Conservation (phyloP, 495 filamentous ascomycete species). For the Penicillium soppii region DNA sequence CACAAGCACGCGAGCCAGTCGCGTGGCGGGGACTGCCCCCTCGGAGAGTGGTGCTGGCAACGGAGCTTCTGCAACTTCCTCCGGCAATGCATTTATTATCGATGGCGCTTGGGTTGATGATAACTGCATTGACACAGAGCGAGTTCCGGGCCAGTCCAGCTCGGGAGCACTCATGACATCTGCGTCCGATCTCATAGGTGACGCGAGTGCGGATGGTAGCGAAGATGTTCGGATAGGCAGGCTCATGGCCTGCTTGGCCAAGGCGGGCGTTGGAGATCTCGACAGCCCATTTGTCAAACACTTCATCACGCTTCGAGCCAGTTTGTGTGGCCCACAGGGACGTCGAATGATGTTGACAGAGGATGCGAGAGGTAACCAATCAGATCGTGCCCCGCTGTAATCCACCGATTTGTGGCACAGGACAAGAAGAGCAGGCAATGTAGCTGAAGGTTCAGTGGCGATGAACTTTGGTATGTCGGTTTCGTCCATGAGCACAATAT, state of each 20-base stretch:
- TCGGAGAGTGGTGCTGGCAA: slow-evolving; percentile 9
- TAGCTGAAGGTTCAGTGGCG: slow-evolving; percentile 8
- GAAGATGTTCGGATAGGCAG: slow-evolving; percentile 11
- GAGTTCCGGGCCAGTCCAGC: neutral
- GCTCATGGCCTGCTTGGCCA: slow-evolving; percentile 12
- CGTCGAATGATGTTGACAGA: slow-evolving; percentile 48
- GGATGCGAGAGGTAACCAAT: slow-evolving; percentile 33
- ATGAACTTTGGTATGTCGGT: slow-evolving; percentile 22
- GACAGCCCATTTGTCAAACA: slow-evolving; percentile 26
- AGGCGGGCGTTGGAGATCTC: slow-evolving; percentile 12
- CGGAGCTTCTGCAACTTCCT: slow-evolving; percentile 9
- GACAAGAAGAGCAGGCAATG: slow-evolving; percentile 35
- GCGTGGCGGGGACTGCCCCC: neutral
- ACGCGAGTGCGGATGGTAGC: neutral
- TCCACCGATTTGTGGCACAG: slow-evolving; percentile 37
- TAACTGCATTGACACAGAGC: neutral
- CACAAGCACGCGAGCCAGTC: slow-evolving; percentile 50
- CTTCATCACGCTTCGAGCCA: slow-evolving; percentile 53
- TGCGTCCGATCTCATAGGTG: neutral
- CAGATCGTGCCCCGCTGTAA: slow-evolving; percentile 23
- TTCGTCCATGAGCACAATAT: slow-evolving; percentile 46
- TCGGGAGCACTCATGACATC: neutral
- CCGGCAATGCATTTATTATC: slow-evolving; percentile 3
- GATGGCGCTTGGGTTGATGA: slow-evolving; percentile 4
- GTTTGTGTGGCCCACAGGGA: slow-evolving; percentile 63